These are phyloP conservation scores for Ceriops decandra DNA, from an alignment of 345 rosid species.

Conservation along the genomic window DNA sequence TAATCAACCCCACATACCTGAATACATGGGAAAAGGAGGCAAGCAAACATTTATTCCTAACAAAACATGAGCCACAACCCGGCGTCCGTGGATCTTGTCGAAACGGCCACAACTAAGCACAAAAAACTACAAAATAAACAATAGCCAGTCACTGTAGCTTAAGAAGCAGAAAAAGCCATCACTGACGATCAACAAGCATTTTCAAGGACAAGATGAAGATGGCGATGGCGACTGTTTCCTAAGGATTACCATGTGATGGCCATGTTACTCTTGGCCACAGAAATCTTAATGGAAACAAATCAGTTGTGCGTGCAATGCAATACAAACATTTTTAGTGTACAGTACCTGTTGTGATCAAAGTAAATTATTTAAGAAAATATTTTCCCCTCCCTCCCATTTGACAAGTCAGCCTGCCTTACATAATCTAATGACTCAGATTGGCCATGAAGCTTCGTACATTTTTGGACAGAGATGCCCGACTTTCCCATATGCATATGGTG, in stretches of 20 bases:
- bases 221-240: conserved; percentile 14
- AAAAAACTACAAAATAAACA: no score
- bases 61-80: no score
- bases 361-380: not conserved
- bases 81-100: no score
- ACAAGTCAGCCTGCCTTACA: not conserved
- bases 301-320: not conserved
- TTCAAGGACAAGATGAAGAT: not conserved
- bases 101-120: no score
- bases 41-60: no score
- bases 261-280: conserved; percentile 45
- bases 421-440: no score
- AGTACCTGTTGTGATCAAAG: not conserved
- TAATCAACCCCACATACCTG: no score
- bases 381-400: not conserved
- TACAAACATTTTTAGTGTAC: not conserved
- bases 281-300: conserved; percentile 22
- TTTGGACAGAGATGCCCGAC: no score
- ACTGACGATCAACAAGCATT: not conserved
- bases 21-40: no score
- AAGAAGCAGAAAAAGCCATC: not conserved
- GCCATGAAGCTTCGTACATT: no score
- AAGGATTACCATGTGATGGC: conserved; percentile 39
- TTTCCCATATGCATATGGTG: no score
- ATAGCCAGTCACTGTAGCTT: no score